Evolutionary conservation across 2,329 filamentous ascomycete genomes (phyloP).

Genomic region (Pseudogymnoascus sp.): DNA sequence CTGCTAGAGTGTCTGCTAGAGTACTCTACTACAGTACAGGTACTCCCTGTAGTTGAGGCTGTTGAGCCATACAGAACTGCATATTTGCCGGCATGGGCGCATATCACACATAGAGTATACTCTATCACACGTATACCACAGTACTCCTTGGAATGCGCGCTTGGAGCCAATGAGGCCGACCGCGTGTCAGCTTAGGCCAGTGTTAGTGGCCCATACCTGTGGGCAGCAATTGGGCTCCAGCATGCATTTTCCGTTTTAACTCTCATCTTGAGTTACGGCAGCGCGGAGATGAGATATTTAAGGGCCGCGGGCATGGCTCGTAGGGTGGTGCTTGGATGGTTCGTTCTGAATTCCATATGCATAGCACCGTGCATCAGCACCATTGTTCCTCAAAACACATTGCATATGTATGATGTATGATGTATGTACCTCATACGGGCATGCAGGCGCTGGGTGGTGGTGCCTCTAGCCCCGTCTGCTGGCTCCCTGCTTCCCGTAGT

Average conservation of each 20-base stretch:
- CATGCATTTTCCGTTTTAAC: not conserved
- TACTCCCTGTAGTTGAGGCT: not conserved
- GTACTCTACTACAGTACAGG: not conserved
- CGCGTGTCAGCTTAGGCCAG: not conserved
- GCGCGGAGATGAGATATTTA: not conserved
- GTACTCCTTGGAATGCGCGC: not conserved
- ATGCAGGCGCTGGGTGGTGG: not conserved
- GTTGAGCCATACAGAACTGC: not conserved
- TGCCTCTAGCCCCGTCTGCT: not conserved
- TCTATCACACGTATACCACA: not conserved
- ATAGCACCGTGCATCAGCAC: not conserved
- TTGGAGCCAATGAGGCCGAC: conserved; percentile 2
- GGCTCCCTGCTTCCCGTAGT: conserved; percentile 1
- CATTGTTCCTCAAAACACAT: not conserved
- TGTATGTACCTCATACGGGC: not conserved
- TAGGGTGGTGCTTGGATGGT: not conserved
- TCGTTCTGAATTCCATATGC: conserved; percentile 5
- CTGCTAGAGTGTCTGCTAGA: not conserved
- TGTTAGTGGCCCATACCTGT: conserved; percentile 2
- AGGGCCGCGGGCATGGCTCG: not conserved
- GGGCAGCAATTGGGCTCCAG: not conserved
- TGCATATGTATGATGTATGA: conserved; percentile 7
- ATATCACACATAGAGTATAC: conserved; percentile 1
- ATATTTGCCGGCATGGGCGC: conserved; percentile 3
- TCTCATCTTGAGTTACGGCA: conserved; percentile 1